Conservation (phyloP, 768 basidiomycete genomes). For the Pulveroboletus sp. region DNA sequence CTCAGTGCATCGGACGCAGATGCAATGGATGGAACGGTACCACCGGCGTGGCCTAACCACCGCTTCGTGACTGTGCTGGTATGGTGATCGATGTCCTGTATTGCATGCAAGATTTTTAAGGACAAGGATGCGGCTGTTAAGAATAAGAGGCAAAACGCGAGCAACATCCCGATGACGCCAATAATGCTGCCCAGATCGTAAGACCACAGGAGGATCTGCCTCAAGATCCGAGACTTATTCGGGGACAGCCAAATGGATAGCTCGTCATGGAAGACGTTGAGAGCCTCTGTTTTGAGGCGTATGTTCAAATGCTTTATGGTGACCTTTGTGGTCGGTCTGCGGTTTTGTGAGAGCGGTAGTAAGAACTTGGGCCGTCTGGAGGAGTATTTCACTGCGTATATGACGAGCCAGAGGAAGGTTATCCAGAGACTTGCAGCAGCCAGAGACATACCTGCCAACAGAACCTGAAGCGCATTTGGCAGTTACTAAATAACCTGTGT, state of each 20-base stretch:
- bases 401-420: slow-evolving; percentile 20
- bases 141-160: slow-evolving; percentile 36
- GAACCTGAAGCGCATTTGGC: slow-evolving; percentile 1
- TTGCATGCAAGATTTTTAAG: slow-evolving; percentile 9
- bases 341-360: slow-evolving; percentile 20
- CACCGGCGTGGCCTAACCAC: neutral
- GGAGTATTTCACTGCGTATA: slow-evolving; percentile 24
- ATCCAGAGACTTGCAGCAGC: slow-evolving; percentile 18
- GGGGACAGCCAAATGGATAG: slow-evolving; percentile 35
- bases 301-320: slow-evolving; percentile 27
- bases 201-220: slow-evolving; percentile 28
- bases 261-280: slow-evolving; percentile 47
- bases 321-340: slow-evolving; percentile 18
- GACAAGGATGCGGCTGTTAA: slow-evolving; percentile 29
- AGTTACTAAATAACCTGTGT: neutral
- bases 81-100: neutral
- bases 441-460: slow-evolving; percentile 17
- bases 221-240: slow-evolving; percentile 24
- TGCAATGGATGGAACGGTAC: neutral
- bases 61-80: slow-evolving; percentile 15
- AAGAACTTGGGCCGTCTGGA: slow-evolving; percentile 13
- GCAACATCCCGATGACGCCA: slow-evolving; percentile 45
- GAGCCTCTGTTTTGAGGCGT: slow-evolving; percentile 43
- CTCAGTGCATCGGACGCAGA: slow-evolving; percentile 6
- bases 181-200: slow-evolving; percentile 50